phyloP scores from a whole-genome alignment of 495 filamentous ascomycete genomes.

The Aspergillus conjunctus region DNA sequence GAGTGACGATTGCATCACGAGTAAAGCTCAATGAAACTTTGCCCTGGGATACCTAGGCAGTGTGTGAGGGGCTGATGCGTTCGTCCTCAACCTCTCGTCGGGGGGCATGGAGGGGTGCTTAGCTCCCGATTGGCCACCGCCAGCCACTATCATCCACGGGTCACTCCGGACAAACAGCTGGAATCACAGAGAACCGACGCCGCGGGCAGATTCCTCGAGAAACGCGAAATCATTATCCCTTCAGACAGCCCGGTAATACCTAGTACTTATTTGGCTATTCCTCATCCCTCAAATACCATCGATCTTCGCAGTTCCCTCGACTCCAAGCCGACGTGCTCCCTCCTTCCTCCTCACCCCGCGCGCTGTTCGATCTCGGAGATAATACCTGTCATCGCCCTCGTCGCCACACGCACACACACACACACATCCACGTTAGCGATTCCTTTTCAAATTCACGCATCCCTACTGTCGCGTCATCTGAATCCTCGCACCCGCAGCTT shows the following conservation, averaged over 20 bases:
- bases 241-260: neutral
- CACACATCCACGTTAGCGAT: slow-evolving; percentile 13
- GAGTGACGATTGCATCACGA: slow-evolving; percentile 14
- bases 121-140: slow-evolving; percentile 37
- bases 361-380: slow-evolving; percentile 22
- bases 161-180: slow-evolving; percentile 5
- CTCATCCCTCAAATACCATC: slow-evolving; percentile 16
- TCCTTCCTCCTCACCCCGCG: slow-evolving; percentile 14
- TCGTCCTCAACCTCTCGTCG: slow-evolving; percentile 32
- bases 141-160: slow-evolving; percentile 20
- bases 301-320: slow-evolving; percentile 3
- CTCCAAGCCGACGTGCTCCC: neutral
- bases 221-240: neutral
- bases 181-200: neutral
- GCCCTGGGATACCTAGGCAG: slow-evolving; percentile 1
- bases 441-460: neutral
- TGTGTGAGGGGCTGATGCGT: slow-evolving; percentile 14
- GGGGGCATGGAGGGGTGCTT: slow-evolving; percentile 47
- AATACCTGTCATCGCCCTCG: slow-evolving; percentile 25
- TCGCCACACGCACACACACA: slow-evolving; percentile 26
- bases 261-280: neutral
- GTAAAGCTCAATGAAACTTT: slow-evolving; percentile 5
- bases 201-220: neutral
- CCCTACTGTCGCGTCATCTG: slow-evolving; percentile 1
- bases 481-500: neutral